Evolutionary conservation across 768 basidiomycete species (phyloP).

Genomic region (Calocybe gangraenosa): DNA sequence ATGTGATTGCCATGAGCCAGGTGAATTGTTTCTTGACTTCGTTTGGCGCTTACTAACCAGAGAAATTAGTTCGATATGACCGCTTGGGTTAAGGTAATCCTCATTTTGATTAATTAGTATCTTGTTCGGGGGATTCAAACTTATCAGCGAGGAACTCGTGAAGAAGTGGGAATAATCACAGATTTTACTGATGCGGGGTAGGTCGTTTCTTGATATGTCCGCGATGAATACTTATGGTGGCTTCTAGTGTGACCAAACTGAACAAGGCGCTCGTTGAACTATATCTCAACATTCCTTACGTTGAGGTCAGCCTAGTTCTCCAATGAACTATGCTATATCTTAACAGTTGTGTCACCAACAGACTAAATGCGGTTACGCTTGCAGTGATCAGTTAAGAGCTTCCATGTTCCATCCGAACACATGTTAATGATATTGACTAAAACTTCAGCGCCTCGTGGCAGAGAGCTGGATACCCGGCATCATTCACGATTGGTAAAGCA

Average conservation of each 20-base stretch:
- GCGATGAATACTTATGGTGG: conserved; percentile 8
- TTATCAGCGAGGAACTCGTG: conserved; percentile 55
- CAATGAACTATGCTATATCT: conserved; percentile 7
- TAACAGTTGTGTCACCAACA: conserved; percentile 24
- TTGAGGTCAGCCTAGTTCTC: conserved; percentile 35
- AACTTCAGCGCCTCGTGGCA: conserved; percentile 68
- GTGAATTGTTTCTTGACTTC: conserved; percentile 29
- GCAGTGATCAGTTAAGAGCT: conserved; percentile 78
- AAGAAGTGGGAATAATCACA: conserved; percentile 80
- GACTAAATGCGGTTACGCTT: conserved; percentile 92
- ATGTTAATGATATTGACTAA: conserved; percentile 23
- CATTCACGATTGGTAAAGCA: conserved; percentile 74
- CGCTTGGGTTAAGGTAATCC: conserved; percentile 83
- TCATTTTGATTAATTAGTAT: conserved; percentile 6
- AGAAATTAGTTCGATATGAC: conserved; percentile 79
- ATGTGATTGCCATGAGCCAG: conserved; percentile 83
- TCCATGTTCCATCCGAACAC: conserved; percentile 24
- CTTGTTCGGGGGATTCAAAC: conserved; percentile 13
- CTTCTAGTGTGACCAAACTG: conserved; percentile 67
- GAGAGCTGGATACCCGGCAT: conserved; percentile 81
- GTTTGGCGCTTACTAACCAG: conserved; percentile 13
- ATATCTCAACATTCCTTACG: conserved; percentile 84
- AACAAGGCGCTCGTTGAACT: conserved; percentile 72
- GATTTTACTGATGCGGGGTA: conserved; percentile 73
- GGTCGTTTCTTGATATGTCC: conserved; percentile 17